phyloP scores from a whole-genome alignment of 2,329 filamentous ascomycete genomes.

The Botrytis byssoidea region DNA sequence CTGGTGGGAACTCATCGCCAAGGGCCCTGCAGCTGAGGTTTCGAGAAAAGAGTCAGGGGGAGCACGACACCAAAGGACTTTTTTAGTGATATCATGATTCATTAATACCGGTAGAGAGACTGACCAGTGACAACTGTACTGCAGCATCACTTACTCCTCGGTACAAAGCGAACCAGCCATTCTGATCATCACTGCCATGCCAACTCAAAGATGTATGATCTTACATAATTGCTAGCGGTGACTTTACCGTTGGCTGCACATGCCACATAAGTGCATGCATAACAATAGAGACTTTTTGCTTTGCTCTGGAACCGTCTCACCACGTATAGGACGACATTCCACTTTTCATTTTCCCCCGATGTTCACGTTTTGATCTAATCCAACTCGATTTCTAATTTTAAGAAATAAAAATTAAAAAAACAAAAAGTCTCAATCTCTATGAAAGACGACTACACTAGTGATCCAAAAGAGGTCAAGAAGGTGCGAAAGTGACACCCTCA shows the following conservation, averaged over 20 bases:
- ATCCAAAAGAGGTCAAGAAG: neutral
- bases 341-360: neutral
- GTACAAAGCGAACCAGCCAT: neutral
- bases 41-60: neutral
- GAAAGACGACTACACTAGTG: neutral
- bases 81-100: neutral
- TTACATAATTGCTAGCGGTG: conserved; percentile 1
- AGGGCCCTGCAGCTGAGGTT: neutral
- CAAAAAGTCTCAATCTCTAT: neutral
- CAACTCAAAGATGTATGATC: neutral
- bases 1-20: neutral
- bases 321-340: neutral
- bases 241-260: neutral
- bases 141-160: neutral
- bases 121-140: neutral
- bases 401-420: neutral
- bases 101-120: conserved; percentile 1
- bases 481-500: neutral
- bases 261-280: neutral
- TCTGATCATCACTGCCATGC: neutral
- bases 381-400: neutral
- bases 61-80: neutral
- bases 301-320: neutral
- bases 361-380: neutral
- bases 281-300: neutral